Evolutionary conservation across 2,329 filamentous ascomycete genomes (phyloP).

Genomic region (Alternaria sp.): DNA sequence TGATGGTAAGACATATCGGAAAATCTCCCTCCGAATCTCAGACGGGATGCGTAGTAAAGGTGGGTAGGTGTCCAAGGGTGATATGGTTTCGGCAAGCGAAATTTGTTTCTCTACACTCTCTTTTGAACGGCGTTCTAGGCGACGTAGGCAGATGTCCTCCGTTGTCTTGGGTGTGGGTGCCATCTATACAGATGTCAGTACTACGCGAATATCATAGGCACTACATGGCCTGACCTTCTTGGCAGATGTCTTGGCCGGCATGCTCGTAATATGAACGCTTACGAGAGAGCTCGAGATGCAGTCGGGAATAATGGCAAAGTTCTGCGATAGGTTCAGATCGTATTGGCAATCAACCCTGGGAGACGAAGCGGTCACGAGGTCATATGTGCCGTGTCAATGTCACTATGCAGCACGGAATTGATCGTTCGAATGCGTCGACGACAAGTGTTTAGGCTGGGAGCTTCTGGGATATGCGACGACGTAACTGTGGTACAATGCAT

Average conservation of each 20-base stretch:
- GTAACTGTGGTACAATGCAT: slow-evolving; percentile 37
- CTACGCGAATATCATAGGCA: slow-evolving; percentile 5
- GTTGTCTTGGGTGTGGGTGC: slow-evolving; percentile 38
- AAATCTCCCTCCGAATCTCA: slow-evolving; percentile 51
- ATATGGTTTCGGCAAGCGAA: slow-evolving; percentile 50
- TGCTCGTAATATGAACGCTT: slow-evolving; percentile 20
- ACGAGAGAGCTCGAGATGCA: slow-evolving; percentile 7
- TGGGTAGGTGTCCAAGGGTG: slow-evolving; percentile 47
- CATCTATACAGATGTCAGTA: slow-evolving; percentile 38
- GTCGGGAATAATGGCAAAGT: slow-evolving; percentile 5
- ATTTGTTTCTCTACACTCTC: slow-evolving; percentile 48
- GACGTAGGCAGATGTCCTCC: slow-evolving; percentile 38
- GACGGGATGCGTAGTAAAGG: slow-evolving; percentile 51
- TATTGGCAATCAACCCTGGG: not conserved
- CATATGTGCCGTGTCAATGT: slow-evolving; percentile 13
- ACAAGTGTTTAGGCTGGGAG: slow-evolving; percentile 26
- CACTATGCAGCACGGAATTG: slow-evolving; percentile 9
- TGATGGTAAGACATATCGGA: slow-evolving; percentile 50
- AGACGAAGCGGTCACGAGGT: slow-evolving; percentile 20
- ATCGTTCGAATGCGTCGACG: slow-evolving; percentile 8
- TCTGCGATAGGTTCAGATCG: slow-evolving; percentile 8
- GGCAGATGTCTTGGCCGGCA: slow-evolving; percentile 47
- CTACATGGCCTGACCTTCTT: slow-evolving; percentile 43
- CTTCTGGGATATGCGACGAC: slow-evolving; percentile 7
- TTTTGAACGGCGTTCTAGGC: slow-evolving; percentile 36